These are phyloP conservation scores for Massariosphaeria phaeospora DNA, from an alignment of 495 filamentous ascomycete genomes.

Conservation along the genomic window DNA sequence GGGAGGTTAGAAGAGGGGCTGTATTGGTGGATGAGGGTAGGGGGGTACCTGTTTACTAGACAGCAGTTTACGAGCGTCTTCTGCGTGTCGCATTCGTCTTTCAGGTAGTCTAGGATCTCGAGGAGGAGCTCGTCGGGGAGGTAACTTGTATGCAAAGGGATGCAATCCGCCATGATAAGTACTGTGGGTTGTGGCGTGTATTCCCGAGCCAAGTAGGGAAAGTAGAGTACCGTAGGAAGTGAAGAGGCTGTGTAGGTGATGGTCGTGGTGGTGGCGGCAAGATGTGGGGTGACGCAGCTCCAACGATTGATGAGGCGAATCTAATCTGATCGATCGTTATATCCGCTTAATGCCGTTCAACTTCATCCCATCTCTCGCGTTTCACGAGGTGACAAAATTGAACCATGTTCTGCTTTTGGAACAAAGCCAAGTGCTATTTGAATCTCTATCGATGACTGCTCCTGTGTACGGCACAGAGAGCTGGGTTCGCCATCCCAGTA, in stretches of 20 bases:
- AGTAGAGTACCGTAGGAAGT: background rate
- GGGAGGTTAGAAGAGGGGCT: background rate
- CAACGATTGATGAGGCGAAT: too few species aligned
- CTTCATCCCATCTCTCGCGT: background rate
- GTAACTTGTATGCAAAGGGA: conserved; percentile 9
- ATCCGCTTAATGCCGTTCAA: conserved; percentile 2
- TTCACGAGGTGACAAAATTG: background rate
- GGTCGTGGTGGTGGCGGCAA: background rate
- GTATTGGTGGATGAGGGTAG: background rate
- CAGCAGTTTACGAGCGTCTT: conserved; percentile 50
- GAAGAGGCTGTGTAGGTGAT: background rate
- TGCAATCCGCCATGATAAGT: background rate
- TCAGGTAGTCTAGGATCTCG: conserved; percentile 39
- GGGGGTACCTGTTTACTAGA: conserved; percentile 47
- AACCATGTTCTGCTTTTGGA: too few species aligned
- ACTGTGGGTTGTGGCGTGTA: background rate
- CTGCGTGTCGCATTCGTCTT: conserved; percentile 37
- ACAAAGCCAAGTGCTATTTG: too few species aligned
- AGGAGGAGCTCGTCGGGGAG: conserved; percentile 52
- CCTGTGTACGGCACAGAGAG: too few species aligned
- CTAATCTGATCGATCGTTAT: background rate
- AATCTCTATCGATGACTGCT: too few species aligned
- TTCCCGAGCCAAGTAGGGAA: too few species aligned
- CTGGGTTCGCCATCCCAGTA: too few species aligned
- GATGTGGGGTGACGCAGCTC: too few species aligned